Conservation (phyloP, 2,329 filamentous ascomycete species). For the Colletotrichum magnum region DNA sequence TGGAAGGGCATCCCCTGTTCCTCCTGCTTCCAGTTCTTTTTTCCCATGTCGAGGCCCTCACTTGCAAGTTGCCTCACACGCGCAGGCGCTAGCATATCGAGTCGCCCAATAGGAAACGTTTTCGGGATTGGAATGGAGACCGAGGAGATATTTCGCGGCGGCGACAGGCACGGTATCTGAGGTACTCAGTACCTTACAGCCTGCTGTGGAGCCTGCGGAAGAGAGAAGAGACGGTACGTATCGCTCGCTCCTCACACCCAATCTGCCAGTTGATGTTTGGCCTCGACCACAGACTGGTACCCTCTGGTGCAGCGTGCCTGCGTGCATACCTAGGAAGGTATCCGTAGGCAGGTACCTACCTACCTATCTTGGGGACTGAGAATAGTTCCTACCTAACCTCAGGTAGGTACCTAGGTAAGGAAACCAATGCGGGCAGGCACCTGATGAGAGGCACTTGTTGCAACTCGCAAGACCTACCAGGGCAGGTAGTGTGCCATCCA, state of each 20-base stretch:
- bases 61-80: not conserved
- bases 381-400: no score
- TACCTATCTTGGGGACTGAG: no score
- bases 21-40: conserved; percentile 10
- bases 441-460: no score
- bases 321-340: no score
- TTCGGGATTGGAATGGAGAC: conserved; percentile 2
- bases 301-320: no score
- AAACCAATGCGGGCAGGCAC: no score
- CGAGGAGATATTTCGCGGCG: conserved; percentile 19
- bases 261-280: not conserved
- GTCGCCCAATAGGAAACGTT: conserved; percentile 22
- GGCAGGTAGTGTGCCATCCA: no score
- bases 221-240: conserved; percentile 24
- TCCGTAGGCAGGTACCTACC: no score
- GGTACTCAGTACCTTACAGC: no score
- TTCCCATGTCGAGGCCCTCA: conserved; percentile 18
- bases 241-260: not conserved
- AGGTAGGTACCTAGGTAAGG: no score
- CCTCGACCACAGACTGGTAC: no score
- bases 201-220: conserved; percentile 17
- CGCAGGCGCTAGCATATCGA: conserved; percentile 6
- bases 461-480: no score
- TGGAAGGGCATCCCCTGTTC: conserved; percentile 8
- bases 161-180: not conserved